Evolutionary conservation across 2,329 filamentous ascomycete genomes (phyloP).

Genomic region (Fusarium siculi): DNA sequence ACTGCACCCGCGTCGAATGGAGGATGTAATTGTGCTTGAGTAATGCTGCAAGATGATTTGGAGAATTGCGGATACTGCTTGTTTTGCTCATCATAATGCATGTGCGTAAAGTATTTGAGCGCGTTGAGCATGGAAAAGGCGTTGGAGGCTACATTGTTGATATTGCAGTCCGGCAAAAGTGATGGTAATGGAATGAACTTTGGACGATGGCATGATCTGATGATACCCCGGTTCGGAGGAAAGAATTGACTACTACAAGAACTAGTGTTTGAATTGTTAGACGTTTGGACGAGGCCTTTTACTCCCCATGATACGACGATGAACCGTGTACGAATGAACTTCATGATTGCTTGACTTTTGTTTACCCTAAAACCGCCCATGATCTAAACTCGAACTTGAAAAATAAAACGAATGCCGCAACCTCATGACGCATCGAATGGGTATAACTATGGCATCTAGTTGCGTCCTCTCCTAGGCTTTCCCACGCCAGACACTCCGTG

Average conservation of each 20-base stretch:
- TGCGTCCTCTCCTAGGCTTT: constrained; percentile 53
- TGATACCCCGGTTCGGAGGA: constrained; percentile 40
- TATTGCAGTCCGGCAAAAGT: constrained; percentile 4
- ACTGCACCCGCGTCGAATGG: constrained; percentile 38
- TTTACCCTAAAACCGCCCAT: constrained; percentile 26
- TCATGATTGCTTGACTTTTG: constrained; percentile 30
- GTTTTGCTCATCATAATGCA: not conserved
- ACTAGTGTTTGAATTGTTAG: not conserved
- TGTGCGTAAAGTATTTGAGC: not conserved
- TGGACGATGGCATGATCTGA: constrained; percentile 27
- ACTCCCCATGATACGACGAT: not conserved
- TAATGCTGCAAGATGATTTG: constrained; percentile 24
- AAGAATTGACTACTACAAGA: constrained; percentile 16
- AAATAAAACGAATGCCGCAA: constrained; percentile 38
- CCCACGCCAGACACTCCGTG: constrained; percentile 56
- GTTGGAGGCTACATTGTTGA: constrained; percentile 29
- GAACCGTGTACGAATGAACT: not conserved
- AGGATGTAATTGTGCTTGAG: constrained; percentile 49
- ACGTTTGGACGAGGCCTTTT: not conserved
- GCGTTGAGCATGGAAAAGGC: constrained; percentile 10
- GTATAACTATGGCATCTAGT: constrained; percentile 46
- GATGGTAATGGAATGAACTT: constrained; percentile 18
- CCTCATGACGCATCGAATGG: constrained; percentile 42
- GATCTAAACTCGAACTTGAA: constrained; percentile 35
- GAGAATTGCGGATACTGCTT: not conserved